Percentiles rank a stretch among this genome's conserved stretches.
Evolutionary conservation across 345 rosid genomes (phyloP).

Genomic region (Moricandia moricandioides): DNA sequence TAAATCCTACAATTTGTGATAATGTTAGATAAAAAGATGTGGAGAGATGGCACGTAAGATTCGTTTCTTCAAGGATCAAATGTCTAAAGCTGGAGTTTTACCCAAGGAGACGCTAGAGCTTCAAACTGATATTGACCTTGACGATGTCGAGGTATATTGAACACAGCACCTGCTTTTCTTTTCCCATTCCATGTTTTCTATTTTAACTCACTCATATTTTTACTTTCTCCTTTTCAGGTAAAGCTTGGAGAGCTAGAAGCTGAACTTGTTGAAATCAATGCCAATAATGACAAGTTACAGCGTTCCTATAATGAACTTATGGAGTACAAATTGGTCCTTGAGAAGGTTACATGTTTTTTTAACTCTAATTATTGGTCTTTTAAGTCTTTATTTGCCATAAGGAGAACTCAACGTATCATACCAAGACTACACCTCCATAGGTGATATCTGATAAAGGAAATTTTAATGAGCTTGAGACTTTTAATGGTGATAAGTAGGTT

Average conservation of each 20-base stretch:
- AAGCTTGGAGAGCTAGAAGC: slow-evolving; percentile 92
- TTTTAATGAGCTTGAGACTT: too few relatives aligned
- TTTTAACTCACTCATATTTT: not conserved
- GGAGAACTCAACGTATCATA: too few relatives aligned
- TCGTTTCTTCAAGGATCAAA: slow-evolving; percentile 84
- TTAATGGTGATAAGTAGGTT: too few relatives aligned
- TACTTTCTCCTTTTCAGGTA: slow-evolving; percentile 39
- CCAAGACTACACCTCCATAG: too few relatives aligned
- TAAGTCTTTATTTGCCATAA: too few relatives aligned
- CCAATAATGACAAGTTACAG: slow-evolving; percentile 79
- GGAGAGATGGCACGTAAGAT: slow-evolving; percentile 93
- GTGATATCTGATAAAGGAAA: too few relatives aligned
- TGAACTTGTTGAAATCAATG: slow-evolving; percentile 85
- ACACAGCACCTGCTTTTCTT: not conserved
- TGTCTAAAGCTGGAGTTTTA: slow-evolving; percentile 28
- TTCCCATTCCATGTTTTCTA: slow-evolving; percentile 12
- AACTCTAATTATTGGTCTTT: not conserved
- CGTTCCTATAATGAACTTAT: slow-evolving; percentile 71
- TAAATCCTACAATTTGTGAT: slow-evolving; percentile 11
- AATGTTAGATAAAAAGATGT: slow-evolving; percentile 64
- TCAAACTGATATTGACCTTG: slow-evolving; percentile 49
- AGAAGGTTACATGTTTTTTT: slow-evolving; percentile 55
- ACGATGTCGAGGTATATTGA: slow-evolving; percentile 65
- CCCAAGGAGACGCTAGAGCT: slow-evolving; percentile 45
- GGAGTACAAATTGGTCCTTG: slow-evolving; percentile 80